Evolutionary conservation across 2,329 filamentous ascomycete species (phyloP), one percentile per base, ranked within the genome.

Genomic region (Colletotrichum lupini): DNA sequence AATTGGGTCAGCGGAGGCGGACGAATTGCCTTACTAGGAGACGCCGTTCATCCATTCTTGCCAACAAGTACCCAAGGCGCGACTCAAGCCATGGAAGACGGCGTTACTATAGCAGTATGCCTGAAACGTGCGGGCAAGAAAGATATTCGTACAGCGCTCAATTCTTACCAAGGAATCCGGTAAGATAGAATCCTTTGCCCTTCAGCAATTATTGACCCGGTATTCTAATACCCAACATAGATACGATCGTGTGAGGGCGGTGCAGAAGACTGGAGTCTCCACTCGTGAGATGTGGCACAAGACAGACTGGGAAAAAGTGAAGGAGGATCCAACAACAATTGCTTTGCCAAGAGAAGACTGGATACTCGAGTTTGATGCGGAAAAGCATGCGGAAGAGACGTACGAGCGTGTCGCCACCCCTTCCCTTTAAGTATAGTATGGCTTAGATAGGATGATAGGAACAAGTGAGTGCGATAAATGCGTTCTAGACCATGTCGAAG

Each of bases 231-330:
- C 42, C n/a, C 42, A n/a, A 24, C n/a, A 30, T 32, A 68, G 65
- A 26, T 86, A 84, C 75, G 84, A 84, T 5, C 82, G 85, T 12
- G 85, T 86, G 26, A 79, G 80, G 37, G 76, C 78, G 26, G 82
- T 83, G 5, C 84, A 86, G 78, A 85, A 85, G 77, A 86, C 83
- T 0, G 85, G 85, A 1, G 83, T 85, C 71, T 81, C 79, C 8
- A 84, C 85, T 0, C 80, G 84, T n/a, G 84, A 86, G 65, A 83
- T 83, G 79, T 87, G 86, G 86, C 86, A 88, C 74, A 87, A 85
- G 77, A 84, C 85, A 16, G 84, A 85, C 73, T 87, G 83, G 84
- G 80, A 78, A 37, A 82, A 83, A 56, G 83, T 85, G 52, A 84
- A 83, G 63, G 80, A 85, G 77, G 82, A 86, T 58, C 85, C 85